Conservation (phyloP, 768 basidiomycete genomes). For the Lactarius quietus region DNA sequence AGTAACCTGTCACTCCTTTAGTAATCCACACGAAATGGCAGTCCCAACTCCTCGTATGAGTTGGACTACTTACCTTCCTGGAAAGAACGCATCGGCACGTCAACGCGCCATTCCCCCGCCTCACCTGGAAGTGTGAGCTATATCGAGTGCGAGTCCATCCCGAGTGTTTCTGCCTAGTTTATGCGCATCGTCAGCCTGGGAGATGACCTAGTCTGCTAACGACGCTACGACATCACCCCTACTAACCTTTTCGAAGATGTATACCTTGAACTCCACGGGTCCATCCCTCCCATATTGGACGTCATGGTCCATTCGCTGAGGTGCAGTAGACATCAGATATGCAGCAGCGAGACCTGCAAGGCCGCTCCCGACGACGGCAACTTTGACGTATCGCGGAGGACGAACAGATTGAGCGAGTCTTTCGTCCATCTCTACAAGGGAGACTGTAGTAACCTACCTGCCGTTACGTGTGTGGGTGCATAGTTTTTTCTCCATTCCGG, state of each 20-base stretch:
- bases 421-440: neutral
- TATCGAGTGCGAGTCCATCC: slow-evolving; percentile 66
- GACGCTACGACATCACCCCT: too few species aligned
- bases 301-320: slow-evolving; percentile 27
- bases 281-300: slow-evolving; percentile 16
- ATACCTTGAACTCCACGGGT: slow-evolving; percentile 57
- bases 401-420: neutral
- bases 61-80: slow-evolving; percentile 55
- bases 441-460: neutral
- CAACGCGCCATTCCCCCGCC: slow-evolving; percentile 50
- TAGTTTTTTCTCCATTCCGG: neutral
- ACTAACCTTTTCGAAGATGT: slow-evolving; percentile 71
- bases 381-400: slow-evolving; percentile 37
- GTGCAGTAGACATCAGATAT: slow-evolving; percentile 44
- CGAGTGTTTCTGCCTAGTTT: slow-evolving; percentile 49
- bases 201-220: neutral
- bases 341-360: slow-evolving; percentile 71
- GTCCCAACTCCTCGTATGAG: neutral
- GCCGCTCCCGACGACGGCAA: slow-evolving; percentile 70
- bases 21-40: neutral
- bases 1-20: slow-evolving; percentile 52
- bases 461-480: neutral
- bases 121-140: slow-evolving; percentile 40
- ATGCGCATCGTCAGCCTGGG: neutral
- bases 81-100: slow-evolving; percentile 81